Percentiles rank a stretch among this genome's conserved stretches.
Conservation (phyloP, 1,139 yeast species). For the Blastobotrys elegans region DNA sequence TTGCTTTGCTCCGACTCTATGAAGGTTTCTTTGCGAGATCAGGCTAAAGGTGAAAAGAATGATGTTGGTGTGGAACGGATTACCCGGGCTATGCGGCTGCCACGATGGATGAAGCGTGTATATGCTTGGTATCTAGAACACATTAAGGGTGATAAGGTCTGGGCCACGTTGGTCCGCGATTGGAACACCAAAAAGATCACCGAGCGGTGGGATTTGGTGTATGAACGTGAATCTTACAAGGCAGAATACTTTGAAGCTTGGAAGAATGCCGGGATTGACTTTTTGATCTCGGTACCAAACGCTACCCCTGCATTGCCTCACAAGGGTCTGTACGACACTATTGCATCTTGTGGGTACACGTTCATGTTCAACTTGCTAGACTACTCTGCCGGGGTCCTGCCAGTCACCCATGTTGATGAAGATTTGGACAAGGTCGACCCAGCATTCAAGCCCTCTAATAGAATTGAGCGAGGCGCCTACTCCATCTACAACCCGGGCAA, state of each 20-base stretch:
- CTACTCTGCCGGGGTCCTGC: slow-evolving; percentile 53
- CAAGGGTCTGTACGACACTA: slow-evolving; percentile 34
- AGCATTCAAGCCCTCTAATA: slow-evolving; percentile 36
- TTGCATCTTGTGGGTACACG: slow-evolving; percentile 47
- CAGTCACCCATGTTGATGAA: slow-evolving; percentile 53
- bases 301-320: slow-evolving; percentile 41
- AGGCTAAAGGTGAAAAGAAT: slow-evolving; percentile 33
- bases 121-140: slow-evolving; percentile 37
- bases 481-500: slow-evolving; percentile 49
- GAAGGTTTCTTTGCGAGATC: slow-evolving; percentile 32
- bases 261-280: slow-evolving; percentile 36
- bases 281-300: slow-evolving; percentile 38
- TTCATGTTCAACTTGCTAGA: slow-evolving; percentile 56
- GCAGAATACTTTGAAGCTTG: slow-evolving; percentile 35
- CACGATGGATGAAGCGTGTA: slow-evolving; percentile 34
- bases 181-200: slow-evolving; percentile 36
- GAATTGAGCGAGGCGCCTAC: slow-evolving; percentile 39
- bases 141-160: slow-evolving; percentile 35
- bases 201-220: slow-evolving; percentile 38
- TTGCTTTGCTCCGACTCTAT: slow-evolving; percentile 36
- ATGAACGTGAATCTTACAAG: slow-evolving; percentile 39
- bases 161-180: slow-evolving; percentile 40
- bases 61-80: slow-evolving; percentile 39
- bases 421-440: slow-evolving; percentile 38
- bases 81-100: slow-evolving; percentile 32